Evolutionary conservation across 176 grass and related monocot species (phyloP).

Genomic region (Zoysia pacifica): DNA sequence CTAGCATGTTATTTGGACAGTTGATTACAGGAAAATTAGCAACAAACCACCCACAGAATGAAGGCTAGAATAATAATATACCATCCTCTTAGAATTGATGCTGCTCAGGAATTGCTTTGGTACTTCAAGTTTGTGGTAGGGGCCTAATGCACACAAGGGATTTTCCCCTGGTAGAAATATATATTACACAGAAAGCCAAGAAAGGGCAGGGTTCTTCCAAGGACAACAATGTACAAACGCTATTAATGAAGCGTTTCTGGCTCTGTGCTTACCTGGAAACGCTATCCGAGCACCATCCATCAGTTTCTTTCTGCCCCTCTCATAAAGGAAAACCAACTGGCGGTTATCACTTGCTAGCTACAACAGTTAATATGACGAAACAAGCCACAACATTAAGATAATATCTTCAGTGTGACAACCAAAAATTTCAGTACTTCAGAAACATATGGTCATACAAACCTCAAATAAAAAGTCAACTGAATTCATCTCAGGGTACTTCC

Average conservation of each 20-base stretch:
- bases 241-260: too few relatives aligned
- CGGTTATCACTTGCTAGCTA: slow-evolving; percentile 64
- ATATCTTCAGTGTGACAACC: not conserved
- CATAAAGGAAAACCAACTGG: slow-evolving; percentile 77
- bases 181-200: not conserved
- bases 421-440: not conserved
- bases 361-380: slow-evolving; percentile 29
- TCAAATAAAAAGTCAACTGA: slow-evolving; percentile 96
- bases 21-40: not conserved
- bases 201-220: too few relatives aligned
- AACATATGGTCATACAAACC: slow-evolving; percentile 38
- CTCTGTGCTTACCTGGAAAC: slow-evolving; percentile 49
- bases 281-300: slow-evolving; percentile 65
- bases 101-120: not conserved
- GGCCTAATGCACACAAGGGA: too few relatives aligned
- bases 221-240: too few relatives aligned
- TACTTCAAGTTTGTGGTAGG: slow-evolving; percentile 16
- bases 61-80: too few relatives aligned
- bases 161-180: too few relatives aligned
- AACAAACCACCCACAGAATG: not conserved
- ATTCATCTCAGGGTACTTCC: slow-evolving; percentile 98
- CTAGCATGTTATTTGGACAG: not conserved
- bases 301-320: slow-evolving; percentile 85
- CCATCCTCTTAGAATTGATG: not conserved
- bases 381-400: slow-evolving; percentile 24